phyloP scores from a whole-genome alignment of 1,284 basidiomycete species.

The Cutaneotrichosporon dermatis region DNA sequence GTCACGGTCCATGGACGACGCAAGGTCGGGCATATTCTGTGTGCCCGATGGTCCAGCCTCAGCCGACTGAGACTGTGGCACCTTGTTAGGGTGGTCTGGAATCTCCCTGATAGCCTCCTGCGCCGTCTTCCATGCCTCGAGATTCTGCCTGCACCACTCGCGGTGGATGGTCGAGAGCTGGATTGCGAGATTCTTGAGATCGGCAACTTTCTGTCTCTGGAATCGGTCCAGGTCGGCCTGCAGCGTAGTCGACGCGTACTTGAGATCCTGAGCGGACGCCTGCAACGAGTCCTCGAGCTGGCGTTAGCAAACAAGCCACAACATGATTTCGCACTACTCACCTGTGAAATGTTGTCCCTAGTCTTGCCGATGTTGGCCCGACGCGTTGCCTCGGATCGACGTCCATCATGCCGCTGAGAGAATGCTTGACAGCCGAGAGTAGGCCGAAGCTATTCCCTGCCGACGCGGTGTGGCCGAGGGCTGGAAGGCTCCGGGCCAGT shows the following conservation, averaged over 20 bases:
- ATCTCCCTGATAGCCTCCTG: slow-evolving; percentile 85
- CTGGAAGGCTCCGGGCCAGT: background rate
- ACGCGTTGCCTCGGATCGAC: slow-evolving; percentile 90
- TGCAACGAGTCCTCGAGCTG: slow-evolving; percentile 90
- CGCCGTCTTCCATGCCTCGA: slow-evolving; percentile 94
- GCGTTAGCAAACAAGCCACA: background rate
- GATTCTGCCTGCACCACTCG: slow-evolving; percentile 95
- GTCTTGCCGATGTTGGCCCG: slow-evolving; percentile 90
- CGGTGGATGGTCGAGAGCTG: slow-evolving; percentile 83
- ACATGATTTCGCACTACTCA: slow-evolving; percentile 44
- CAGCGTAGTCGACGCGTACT: slow-evolving; percentile 91
- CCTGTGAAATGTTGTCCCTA: slow-evolving; percentile 87
- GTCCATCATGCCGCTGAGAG: slow-evolving; percentile 96
- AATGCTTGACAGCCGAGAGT: slow-evolving; percentile 87
- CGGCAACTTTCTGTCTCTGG: slow-evolving; percentile 96
- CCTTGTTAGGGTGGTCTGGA: slow-evolving; percentile 75
- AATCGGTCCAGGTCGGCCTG: slow-evolving; percentile 97
- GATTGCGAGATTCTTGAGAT: slow-evolving; percentile 86
- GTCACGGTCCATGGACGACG: slow-evolving; percentile 15
- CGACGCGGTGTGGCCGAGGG: slow-evolving; percentile 14
- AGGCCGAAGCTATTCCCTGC: slow-evolving; percentile 66
- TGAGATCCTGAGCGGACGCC: slow-evolving; percentile 82
- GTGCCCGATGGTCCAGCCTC: background rate
- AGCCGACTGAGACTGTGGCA: slow-evolving; percentile 4
- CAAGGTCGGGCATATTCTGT: background rate